Evolutionary conservation across 2,329 filamentous ascomycete species (phyloP), one percentile per base, ranked within the genome.

Genomic region (Helotiales sp.): DNA sequence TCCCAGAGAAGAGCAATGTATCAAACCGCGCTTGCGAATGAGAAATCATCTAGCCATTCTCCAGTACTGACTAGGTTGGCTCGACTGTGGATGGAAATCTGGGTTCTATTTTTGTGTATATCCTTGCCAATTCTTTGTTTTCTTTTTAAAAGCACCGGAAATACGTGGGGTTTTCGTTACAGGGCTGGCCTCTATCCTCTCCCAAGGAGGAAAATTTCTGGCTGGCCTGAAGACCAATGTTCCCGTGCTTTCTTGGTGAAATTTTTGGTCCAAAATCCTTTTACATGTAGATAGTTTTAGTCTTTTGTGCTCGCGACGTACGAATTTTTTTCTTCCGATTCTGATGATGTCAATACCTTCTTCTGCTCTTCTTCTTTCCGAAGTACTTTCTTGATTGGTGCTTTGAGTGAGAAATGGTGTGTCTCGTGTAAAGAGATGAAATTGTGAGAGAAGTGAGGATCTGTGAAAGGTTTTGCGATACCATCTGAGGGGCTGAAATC

Each of bases 81-180:
- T 45, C 40, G 40, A 45, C 40, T 45, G 40, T 45, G 40, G 40
- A 45, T 20, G 40, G 40, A 45, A 52, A 37, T 37, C 54, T 24
- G 32, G 30, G 32, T 34, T 34, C 30, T 63, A 57, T 45, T 57
- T 58, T 64, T 70, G 68, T 73, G 69, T 70, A 71, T 72, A 73
- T 66, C 20, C 20, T 45, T 45, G 40, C 17, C 20, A n/a, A n/a
- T 45, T n/a, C 5, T 17, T 43, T 15, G 6, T 6, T 6, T 45
- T 45, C 40, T n/a, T 45, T 45, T 6, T 45, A 45, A 45, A 45
- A 10, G 10, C 40, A 45, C 40, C 40, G 8, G 17, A n/a, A 20
- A 2, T 45, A 6, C 34, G 11, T 54, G 17, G 32, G 20, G 17
- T 57, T 63, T 66, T 63, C 60, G 13, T 6, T 58, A 61, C 55